Percentiles rank a stretch among this genome's conserved stretches.
phyloP scores from a whole-genome alignment of 2,329 filamentous ascomycete genomes.

The Sclerotinia subarctica region DNA sequence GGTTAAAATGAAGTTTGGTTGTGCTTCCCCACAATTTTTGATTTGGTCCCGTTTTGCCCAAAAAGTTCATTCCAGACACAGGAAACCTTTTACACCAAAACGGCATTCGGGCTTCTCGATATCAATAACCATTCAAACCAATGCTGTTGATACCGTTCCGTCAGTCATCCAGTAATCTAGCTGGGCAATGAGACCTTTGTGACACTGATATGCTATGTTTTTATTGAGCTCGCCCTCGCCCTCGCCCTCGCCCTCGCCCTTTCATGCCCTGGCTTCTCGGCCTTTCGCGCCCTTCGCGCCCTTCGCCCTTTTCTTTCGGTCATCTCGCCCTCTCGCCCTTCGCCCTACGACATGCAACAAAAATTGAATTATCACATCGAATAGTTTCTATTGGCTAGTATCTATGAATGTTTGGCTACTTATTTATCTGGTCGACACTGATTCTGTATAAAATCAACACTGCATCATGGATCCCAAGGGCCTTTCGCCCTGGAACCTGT shows the following conservation, averaged over 20 bases:
- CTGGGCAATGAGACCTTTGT: not conserved
- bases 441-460: not conserved
- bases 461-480: constrained; percentile 50
- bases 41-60: not conserved
- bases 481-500: constrained; percentile 51
- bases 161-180: too few species aligned
- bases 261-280: constrained; percentile 1
- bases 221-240: not conserved
- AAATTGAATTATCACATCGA: constrained; percentile 2
- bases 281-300: not conserved
- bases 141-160: not conserved
- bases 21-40: constrained; percentile 8
- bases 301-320: not conserved
- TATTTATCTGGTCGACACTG: not conserved
- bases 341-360: constrained; percentile 17
- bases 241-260: not conserved
- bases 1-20: constrained; percentile 22
- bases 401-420: not conserved
- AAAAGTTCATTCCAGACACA: not conserved
- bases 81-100: not conserved
- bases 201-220: not conserved
- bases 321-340: not conserved
- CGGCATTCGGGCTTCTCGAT: not conserved
- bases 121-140: not conserved
- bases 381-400: not conserved